Percentiles rank a stretch among this genome's conserved stretches.
Evolutionary conservation across 2,329 filamentous ascomycete genomes (phyloP).

Genomic region (Colletotrichum sp.): DNA sequence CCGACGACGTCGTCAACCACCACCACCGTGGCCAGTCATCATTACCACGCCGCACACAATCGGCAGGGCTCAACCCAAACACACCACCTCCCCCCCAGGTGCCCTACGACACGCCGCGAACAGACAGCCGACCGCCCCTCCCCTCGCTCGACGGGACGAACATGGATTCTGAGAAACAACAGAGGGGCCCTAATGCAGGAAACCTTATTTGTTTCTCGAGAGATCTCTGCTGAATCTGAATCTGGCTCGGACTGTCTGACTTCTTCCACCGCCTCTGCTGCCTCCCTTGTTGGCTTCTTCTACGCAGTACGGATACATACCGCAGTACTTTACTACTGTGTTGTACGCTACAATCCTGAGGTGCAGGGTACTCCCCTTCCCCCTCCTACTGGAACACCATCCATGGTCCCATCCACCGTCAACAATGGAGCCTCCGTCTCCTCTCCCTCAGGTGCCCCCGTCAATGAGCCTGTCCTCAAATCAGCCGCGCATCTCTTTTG

Average conservation of each 20-base stretch:
- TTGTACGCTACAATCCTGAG: neutral
- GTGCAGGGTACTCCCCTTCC: neutral
- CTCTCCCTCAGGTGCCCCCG: slow-evolving; percentile 6
- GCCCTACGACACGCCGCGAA: slow-evolving; percentile 4
- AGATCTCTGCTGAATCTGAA: slow-evolving; percentile 12
- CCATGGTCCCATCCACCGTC: neutral
- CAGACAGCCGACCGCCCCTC: slow-evolving; percentile 5
- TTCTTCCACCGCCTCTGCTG: neutral
- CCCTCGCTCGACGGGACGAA: slow-evolving; percentile 11
- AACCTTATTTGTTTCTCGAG: slow-evolving; percentile 21
- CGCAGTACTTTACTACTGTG: too few species aligned
- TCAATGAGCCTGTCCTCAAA: neutral
- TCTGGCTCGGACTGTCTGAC: slow-evolving; percentile 11
- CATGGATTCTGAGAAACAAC: slow-evolving; percentile 20
- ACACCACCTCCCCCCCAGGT: neutral
- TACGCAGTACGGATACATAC: neutral
- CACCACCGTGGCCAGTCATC: neutral
- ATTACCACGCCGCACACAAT: neutral
- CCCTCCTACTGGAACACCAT: neutral
- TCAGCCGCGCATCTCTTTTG: neutral
- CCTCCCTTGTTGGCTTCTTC: neutral
- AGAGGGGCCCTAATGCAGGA: slow-evolving; percentile 16
- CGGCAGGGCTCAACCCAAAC: neutral
- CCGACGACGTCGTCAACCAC: neutral
- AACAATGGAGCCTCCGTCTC: neutral